Evolutionary conservation across 495 filamentous ascomycete species (phyloP).

Genomic region (Aspergillus affinis): DNA sequence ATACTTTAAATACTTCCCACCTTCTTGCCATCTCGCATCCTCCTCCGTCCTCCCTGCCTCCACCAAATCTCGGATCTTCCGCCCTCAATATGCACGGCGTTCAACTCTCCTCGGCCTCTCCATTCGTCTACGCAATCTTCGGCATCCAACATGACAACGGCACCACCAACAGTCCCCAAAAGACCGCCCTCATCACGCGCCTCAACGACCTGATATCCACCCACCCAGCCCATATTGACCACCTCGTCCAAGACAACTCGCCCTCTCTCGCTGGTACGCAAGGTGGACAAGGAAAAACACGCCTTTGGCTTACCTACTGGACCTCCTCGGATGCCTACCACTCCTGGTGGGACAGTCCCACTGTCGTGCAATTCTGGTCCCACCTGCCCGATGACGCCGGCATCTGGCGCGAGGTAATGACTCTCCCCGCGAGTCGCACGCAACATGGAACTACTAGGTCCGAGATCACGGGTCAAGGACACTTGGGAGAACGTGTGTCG

Average conservation of each 20-base stretch:
- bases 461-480: slow-evolving; percentile 15
- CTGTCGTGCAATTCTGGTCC: slow-evolving; percentile 25
- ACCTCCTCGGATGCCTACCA: slow-evolving; percentile 9
- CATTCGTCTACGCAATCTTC: slow-evolving; percentile 20
- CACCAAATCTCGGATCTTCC: no score
- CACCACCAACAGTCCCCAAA: background rate
- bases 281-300: slow-evolving; percentile 3
- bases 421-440: slow-evolving; percentile 15
- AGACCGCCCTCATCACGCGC: background rate
- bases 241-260: slow-evolving; percentile 19
- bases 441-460: slow-evolving; percentile 23
- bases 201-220: slow-evolving; percentile 10
- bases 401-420: slow-evolving; percentile 31
- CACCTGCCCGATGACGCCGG: slow-evolving; percentile 25
- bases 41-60: no score
- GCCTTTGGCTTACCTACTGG: slow-evolving; percentile 24
- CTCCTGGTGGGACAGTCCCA: slow-evolving; percentile 17
- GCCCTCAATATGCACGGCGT: no score
- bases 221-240: slow-evolving; percentile 7
- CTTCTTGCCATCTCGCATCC: no score
- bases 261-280: background rate
- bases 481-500: slow-evolving; percentile 17
- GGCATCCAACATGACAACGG: slow-evolving; percentile 17
- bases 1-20: no score
- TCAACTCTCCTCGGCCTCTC: no score